Evolutionary conservation across 2,329 filamentous ascomycete genomes (phyloP), one percentile per base, ranked within the genome.

Genomic region (Verticillium zaregamsianum): DNA sequence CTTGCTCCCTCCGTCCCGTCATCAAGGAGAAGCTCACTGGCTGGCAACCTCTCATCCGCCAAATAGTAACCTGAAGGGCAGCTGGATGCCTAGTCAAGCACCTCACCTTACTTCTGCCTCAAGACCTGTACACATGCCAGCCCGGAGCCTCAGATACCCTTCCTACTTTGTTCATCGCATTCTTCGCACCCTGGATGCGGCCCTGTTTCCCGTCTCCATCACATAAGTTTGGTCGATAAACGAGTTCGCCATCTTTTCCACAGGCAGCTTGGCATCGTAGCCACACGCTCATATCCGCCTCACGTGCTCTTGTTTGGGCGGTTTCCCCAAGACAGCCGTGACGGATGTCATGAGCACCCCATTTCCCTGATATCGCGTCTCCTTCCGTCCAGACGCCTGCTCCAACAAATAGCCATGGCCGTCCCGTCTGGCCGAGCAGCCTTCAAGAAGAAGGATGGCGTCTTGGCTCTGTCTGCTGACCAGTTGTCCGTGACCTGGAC

Each of bases 391-490:
- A 23, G 4, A 8, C 20, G 20, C 20, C 20, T 25, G 12, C n/a
- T 52, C 39, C 45, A 14, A 14, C 45, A 14, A 28, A 20, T 14
- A 28, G 25, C 3, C 57, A 89, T 89, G 86, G 78, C 83, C 32
- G 74, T 82, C 65, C 86, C 86, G 59, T 84, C 81, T 68, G 91
- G 89, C 63, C 86, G 84, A 65, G 88, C 90, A 59, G 82, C 88
- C 62, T 98, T 95, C 83, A 98, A 97, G 79, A 99, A 98, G 82
- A 95, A 96, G 77, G 91, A 98, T 80, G 95, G 95, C 73, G 86
- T 86, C 64, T 80, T 99, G 70, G 86, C 87, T 31, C 82, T 98
- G 68, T 87, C 90, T 17, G 79, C 84, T 61, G 92, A 97, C 74
- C 83, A 86, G 70, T 86, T 85, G 70, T 87, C 83, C 40, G 86